Percentiles rank a stretch among this genome's conserved stretches.
These are phyloP conservation scores for Pistacia vera DNA, from an alignment of 345 rosid genomes.

Conservation along the genomic window DNA sequence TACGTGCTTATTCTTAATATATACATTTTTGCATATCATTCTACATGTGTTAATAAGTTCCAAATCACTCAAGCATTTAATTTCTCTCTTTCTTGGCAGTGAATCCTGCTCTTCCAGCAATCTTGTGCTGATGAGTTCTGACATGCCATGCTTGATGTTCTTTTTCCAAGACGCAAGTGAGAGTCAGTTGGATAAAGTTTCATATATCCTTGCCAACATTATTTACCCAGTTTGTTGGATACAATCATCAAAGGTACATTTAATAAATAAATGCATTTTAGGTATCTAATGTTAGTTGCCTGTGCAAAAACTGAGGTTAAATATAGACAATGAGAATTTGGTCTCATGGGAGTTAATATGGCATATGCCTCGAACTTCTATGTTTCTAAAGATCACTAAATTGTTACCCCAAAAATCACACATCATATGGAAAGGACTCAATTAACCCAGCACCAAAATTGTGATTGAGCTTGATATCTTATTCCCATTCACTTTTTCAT, in stretches of 20 bases:
- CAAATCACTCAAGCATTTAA: neutral
- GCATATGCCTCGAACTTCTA: neutral
- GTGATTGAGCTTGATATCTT: neutral
- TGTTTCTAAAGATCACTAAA: neutral
- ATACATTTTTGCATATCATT: neutral
- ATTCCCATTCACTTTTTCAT: neutral
- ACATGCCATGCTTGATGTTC: slow-evolving; percentile 74
- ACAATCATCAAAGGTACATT: slow-evolving; percentile 83
- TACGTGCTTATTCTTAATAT: neutral
- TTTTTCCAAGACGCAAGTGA: slow-evolving; percentile 45
- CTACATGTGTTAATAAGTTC: neutral
- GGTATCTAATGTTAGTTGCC: neutral
- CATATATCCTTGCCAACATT: slow-evolving; percentile 56
- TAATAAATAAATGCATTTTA: slow-evolving; percentile 1
- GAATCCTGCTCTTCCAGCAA: slow-evolving; percentile 67
- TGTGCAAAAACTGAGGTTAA: slow-evolving; percentile 7
- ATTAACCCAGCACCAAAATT: neutral
- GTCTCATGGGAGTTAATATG: neutral
- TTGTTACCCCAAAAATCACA: neutral
- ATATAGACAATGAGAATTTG: slow-evolving; percentile 1
- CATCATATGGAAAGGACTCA: neutral
- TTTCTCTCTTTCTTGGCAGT: slow-evolving; percentile 49
- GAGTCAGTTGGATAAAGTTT: slow-evolving; percentile 45
- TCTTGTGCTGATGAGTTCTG: slow-evolving; percentile 39
- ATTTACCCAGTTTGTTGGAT: slow-evolving; percentile 78